phyloP scores from a whole-genome alignment of 805 yeast genomes.

The Saccharomycodes ludwigii region DNA sequence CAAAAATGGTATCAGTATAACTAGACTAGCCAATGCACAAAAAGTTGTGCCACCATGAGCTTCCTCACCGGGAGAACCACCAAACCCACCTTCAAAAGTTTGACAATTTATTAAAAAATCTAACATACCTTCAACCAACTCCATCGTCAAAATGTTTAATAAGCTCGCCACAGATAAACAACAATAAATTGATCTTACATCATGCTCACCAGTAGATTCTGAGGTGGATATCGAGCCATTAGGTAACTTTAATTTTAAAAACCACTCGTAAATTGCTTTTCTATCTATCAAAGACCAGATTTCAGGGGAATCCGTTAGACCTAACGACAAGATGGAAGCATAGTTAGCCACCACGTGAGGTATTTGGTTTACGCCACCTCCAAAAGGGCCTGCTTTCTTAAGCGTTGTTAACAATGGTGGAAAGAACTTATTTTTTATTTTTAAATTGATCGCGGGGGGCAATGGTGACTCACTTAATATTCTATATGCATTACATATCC shows the following conservation, averaged over 20 bases:
- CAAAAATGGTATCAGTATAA: constrained; percentile 30
- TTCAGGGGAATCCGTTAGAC: constrained; percentile 32
- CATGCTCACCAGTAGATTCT: constrained; percentile 56
- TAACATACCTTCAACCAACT: constrained; percentile 37
- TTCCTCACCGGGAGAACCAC: constrained; percentile 65
- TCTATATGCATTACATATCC: constrained; percentile 56
- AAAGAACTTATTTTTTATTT: neutral
- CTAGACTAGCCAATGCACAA: constrained; percentile 67
- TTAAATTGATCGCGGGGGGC: neutral
- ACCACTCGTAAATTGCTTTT: constrained; percentile 44
- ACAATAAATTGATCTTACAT: constrained; percentile 78
- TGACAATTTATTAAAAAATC: constrained; percentile 65
- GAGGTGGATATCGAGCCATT: constrained; percentile 40
- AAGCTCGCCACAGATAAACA: constrained; percentile 63
- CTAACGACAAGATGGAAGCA: constrained; percentile 58
- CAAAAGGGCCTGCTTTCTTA: constrained; percentile 51
- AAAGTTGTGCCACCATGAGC: constrained; percentile 97
- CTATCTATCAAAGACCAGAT: constrained; percentile 36
- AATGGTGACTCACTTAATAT: constrained; percentile 5
- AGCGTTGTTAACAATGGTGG: neutral
- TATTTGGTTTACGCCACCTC: constrained; percentile 74
- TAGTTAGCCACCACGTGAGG: constrained; percentile 81
- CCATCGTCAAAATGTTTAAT: constrained; percentile 49
- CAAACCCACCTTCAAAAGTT: constrained; percentile 92
- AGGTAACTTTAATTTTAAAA: constrained; percentile 43